Evolutionary conservation across 352 stramenopile species (phyloP), one percentile per base, ranked within the genome.

Genomic region (Phytophthora litchii): DNA sequence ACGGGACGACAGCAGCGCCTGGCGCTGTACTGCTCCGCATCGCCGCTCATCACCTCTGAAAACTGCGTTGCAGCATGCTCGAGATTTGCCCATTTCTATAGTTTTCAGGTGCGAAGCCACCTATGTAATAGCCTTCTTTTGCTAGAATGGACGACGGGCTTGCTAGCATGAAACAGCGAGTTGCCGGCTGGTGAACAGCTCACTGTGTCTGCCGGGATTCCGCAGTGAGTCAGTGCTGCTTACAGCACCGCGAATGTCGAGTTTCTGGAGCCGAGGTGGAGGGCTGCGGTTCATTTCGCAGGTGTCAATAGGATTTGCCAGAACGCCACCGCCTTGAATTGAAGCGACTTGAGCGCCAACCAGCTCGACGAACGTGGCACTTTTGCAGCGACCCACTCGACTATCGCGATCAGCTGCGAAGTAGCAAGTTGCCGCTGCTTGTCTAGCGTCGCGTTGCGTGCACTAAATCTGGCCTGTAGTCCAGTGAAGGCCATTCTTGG

Each of bases 201-300:
- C 21, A 23, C 20, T 35, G 41, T 34, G 13, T 27, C 17, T 16
- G 7, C 21, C 2, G 20, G 27, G 9, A 41, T 20, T 47, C 29
- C 19, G 31, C 19, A 41, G 29, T 21, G 31, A 45, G 19, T 17
- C 16, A n/a, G n/a, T 27, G 23, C 23, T 27, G 23, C 3, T 5
- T 27, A 27, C 23, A 27, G 23, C 23, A 27, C 23, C 23, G 23
- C 23, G 23, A 38, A 20, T 37, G 27, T 11, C 12, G 43, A 32
- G 40, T 64, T 58, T 62, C 53, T 46, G 43, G 50, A 58, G 37
- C 37, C n/a, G 35, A 31, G 31, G 11, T 32, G 49, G 37, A 54
- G 47, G 46, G 42, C 25, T 60, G 54, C 19, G 35, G 60, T 44
- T 67, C 37, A 67, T 62, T 63, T 57, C 52, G 44, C 60, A 64